A percentile compares a stretch with the other conserved stretches of the same genome.
These are phyloP conservation scores for Hericium erinaceus DNA, from an alignment of 768 basidiomycete genomes.

Conservation along the genomic window DNA sequence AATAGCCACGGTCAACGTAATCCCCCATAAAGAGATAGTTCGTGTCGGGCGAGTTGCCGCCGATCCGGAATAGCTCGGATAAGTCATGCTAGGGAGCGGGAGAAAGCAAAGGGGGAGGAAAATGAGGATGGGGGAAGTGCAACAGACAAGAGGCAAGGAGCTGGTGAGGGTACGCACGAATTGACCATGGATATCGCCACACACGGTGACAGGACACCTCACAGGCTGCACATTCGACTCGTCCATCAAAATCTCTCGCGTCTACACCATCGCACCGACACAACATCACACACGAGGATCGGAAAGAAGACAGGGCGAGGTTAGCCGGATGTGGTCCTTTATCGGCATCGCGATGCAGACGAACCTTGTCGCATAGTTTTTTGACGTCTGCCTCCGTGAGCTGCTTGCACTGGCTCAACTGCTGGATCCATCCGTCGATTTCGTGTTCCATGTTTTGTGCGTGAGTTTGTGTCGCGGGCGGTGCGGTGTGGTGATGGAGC, in stretches of 20 bases:
- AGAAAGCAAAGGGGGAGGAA: slow-evolving; percentile 7
- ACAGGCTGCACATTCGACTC: slow-evolving; percentile 99
- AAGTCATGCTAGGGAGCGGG: slow-evolving; percentile 78
- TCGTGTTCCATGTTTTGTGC: slow-evolving; percentile 43
- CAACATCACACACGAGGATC: not conserved
- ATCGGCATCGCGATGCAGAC: slow-evolving; percentile 25
- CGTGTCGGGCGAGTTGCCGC: slow-evolving; percentile 97
- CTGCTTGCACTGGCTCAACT: slow-evolving; percentile 95
- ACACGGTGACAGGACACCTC: slow-evolving; percentile 96
- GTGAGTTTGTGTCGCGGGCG: not conserved
- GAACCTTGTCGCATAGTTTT: slow-evolving; percentile 96
- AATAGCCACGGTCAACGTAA: slow-evolving; percentile 98
- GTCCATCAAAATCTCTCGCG: slow-evolving; percentile 96
- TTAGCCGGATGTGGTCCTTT: slow-evolving; percentile 18
- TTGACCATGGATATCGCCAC: slow-evolving; percentile 99
- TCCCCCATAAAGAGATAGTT: slow-evolving; percentile 99
- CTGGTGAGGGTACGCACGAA: slow-evolving; percentile 60
- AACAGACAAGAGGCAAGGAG: slow-evolving; percentile 9
- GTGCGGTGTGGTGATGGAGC: slow-evolving; percentile 8
- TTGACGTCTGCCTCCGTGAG: slow-evolving; percentile 93
- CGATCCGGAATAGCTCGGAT: slow-evolving; percentile 96
- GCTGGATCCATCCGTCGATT: slow-evolving; percentile 95
- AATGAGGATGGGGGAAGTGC: slow-evolving; percentile 7
- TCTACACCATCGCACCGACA: slow-evolving; percentile 37
- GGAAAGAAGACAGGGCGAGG: slow-evolving; percentile 4